Conservation (phyloP, 208 protist genomes). For the Leishmania lainsoni region DNA sequence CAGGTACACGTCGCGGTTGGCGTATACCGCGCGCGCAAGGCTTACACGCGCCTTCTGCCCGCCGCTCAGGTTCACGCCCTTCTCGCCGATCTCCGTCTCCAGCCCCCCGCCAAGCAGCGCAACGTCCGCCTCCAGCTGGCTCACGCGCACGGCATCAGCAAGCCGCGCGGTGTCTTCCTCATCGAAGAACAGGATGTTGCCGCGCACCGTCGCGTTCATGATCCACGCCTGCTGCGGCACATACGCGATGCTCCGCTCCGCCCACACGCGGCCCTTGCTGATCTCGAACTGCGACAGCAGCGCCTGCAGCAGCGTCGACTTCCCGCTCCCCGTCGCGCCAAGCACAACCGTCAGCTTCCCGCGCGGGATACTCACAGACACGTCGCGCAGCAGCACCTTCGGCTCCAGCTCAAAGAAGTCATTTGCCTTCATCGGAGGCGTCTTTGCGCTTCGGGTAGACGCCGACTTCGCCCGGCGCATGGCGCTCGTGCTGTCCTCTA, state of each 20-base stretch:
- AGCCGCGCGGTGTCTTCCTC: slow-evolving; percentile 41
- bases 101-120: slow-evolving; percentile 77
- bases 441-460: not conserved
- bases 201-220: slow-evolving; percentile 87
- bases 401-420: slow-evolving; percentile 36
- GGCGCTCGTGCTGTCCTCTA: not conserved
- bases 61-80: slow-evolving; percentile 88
- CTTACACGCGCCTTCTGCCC: slow-evolving; percentile 89
- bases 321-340: slow-evolving; percentile 75
- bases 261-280: slow-evolving; percentile 33
- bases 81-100: slow-evolving; percentile 89
- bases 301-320: slow-evolving; percentile 66
- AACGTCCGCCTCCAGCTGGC: slow-evolving; percentile 89
- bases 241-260: slow-evolving; percentile 76
- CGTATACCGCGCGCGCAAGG: slow-evolving; percentile 90
- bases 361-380: slow-evolving; percentile 37
- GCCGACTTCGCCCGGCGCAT: not conserved
- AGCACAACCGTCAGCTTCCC: slow-evolving; percentile 58
- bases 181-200: slow-evolving; percentile 94
- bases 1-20: slow-evolving; percentile 82
- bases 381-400: slow-evolving; percentile 49
- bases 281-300: slow-evolving; percentile 49
- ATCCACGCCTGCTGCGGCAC: slow-evolving; percentile 93
- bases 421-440: not conserved
- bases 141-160: slow-evolving; percentile 42